phyloP scores from a whole-genome alignment of 257 asterid genomes.

The Solanum clarkiae region DNA sequence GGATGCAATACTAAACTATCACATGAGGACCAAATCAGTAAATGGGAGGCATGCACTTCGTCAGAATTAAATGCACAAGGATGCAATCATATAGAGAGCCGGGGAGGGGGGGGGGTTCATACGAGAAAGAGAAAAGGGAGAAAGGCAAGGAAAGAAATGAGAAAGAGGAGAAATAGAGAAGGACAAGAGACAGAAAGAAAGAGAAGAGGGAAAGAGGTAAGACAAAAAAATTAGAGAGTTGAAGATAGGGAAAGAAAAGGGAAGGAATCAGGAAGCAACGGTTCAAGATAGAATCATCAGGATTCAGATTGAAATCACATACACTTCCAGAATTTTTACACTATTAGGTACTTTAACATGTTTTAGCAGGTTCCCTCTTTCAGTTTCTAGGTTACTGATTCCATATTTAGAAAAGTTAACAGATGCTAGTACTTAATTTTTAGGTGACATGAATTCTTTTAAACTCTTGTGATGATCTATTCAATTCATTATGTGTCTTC shows the following conservation, averaged over 20 bases:
- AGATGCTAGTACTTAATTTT: neutral
- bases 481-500: neutral
- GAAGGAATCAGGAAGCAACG: neutral
- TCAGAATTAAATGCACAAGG: neutral
- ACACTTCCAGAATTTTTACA: neutral
- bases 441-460: neutral
- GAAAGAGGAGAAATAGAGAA: neutral
- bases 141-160: neutral
- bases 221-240: neutral
- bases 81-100: neutral
- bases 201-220: neutral
- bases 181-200: neutral
- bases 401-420: neutral
- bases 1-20: neutral
- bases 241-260: neutral
- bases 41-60: neutral
- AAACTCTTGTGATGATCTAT: neutral
- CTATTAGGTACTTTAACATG: neutral
- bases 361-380: neutral
- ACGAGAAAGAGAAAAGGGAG: neutral
- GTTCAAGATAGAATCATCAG: neutral
- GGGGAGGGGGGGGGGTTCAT: neutral
- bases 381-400: neutral
- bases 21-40: neutral
- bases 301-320: neutral